Base-by-base conservation (phyloP, 352 stramenopile species). In the Globisporangium spinosum region DNA sequence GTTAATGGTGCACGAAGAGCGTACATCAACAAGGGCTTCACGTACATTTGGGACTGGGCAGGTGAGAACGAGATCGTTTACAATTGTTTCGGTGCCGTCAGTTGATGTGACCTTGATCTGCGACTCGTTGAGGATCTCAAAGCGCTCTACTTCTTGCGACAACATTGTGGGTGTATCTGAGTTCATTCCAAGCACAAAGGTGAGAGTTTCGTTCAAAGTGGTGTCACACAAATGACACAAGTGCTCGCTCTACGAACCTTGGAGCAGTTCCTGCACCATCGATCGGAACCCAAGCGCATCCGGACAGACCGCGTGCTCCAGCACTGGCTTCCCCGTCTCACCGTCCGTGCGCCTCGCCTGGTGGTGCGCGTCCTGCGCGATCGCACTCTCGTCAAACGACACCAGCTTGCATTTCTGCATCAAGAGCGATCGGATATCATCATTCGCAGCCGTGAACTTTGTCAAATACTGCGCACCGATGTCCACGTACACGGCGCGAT, bases 401-500 rank as follows among this genome's bases (percentile, higher is more conserved):
- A 70, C 55, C 35, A 93, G 73, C 25, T 71, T 71, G 17, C 62
- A 64, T 9, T 78, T 76, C 17, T 74, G 34, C 35, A 56, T 13
- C 49, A 78, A 68, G 47, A 84, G 59, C n/a, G 76, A 64, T 12
- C 83, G 78, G 56, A 89, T 51, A 40, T 90, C 78, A 54, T 89
- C 80, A 58, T 87, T 91, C 25, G 63, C 60, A 23, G 71, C 60
- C 3, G 74, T 82, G 22, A 83, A 77, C 17, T 74, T 75, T 9
- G 81, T 93, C 66, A 87, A 74, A 55, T 91, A 93, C 68, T 93
- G 85, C 49, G 80, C 82, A 15, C 85, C 85, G 49, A 93, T 76
- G 62, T 91, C 83, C 40, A 89, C 85, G 32, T 90, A 75, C 25
- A 87, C 77, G 0, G 23, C 45, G 20, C 81, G 80, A 35, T 89